A percentile compares a stretch with the other conserved stretches of the same genome.
Conservation (phyloP, 495 filamentous ascomycete species). For the Pyrenopolyporus hunteri region DNA sequence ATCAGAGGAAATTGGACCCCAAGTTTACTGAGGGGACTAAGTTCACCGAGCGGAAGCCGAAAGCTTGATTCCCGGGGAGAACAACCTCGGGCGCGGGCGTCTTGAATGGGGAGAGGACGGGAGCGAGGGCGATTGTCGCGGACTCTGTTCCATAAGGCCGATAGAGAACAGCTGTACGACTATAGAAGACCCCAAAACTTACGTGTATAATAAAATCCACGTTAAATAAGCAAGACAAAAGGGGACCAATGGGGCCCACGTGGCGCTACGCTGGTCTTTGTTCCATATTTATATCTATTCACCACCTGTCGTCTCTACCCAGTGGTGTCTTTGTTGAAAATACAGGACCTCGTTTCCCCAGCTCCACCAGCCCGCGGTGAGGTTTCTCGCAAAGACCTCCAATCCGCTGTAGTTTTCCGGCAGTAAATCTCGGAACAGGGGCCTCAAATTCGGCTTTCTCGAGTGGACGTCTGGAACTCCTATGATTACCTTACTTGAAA, state of each 20-base stretch:
- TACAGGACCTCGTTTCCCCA: conserved; percentile 88
- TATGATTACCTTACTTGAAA: conserved; percentile 66
- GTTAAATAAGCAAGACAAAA: conserved; percentile 8
- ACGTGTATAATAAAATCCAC: conserved; percentile 15
- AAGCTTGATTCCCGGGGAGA: no score
- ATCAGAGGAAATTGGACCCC: conserved; percentile 39
- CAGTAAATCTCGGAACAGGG: conserved; percentile 53
- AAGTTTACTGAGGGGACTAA: conserved; percentile 44
- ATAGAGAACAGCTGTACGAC: conserved; percentile 28
- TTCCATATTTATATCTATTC: background rate
- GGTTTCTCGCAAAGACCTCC: conserved; percentile 86
- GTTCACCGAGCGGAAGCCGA: no score
- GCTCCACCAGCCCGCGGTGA: conserved; percentile 86
- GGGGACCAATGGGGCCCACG: background rate
- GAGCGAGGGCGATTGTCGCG: background rate
- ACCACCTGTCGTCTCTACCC: conserved; percentile 50
- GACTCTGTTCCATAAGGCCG: background rate
- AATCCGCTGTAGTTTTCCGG: conserved; percentile 64
- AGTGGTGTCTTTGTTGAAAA: conserved; percentile 75
- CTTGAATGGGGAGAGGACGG: no score
- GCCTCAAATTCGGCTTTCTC: conserved; percentile 71
- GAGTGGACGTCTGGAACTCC: conserved; percentile 92
- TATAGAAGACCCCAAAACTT: conserved; percentile 17
- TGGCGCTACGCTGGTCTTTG: conserved; percentile 6
- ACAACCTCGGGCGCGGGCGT: no score